Conservation (phyloP, 495 filamentous ascomycete genomes). For the Alectoria sarmentosa region DNA sequence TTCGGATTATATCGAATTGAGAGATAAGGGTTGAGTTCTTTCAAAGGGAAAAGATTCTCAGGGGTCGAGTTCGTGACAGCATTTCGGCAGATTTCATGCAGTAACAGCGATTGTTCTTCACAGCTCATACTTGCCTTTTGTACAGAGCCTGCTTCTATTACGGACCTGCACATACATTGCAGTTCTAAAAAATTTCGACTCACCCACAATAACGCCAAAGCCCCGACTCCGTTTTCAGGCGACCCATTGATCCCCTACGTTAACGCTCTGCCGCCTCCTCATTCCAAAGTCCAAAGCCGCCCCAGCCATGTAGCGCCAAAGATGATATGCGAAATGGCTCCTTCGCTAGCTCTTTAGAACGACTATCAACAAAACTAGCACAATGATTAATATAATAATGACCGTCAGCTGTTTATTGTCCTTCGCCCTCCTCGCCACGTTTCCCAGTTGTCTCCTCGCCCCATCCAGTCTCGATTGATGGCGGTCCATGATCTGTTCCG, state of each 20-base stretch:
- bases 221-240: background rate
- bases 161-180: background rate
- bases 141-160: background rate
- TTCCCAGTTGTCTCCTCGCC: slow-evolving; percentile 62
- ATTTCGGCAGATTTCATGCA: background rate
- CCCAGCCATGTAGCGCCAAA: background rate
- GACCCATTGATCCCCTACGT: background rate
- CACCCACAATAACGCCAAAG: background rate
- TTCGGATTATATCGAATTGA: background rate
- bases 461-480: slow-evolving; percentile 68
- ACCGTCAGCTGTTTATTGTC: slow-evolving; percentile 76
- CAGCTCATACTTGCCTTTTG: background rate
- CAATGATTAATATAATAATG: slow-evolving; percentile 67
- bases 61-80: background rate
- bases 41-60: too few relatives aligned
- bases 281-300: slow-evolving; percentile 2
- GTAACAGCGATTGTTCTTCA: background rate
- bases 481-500: slow-evolving; percentile 74
- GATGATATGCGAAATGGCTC: background rate
- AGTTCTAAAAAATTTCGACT: background rate
- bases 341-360: slow-evolving; percentile 56
- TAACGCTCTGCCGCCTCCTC: background rate
- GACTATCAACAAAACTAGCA: slow-evolving; percentile 70
- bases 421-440: slow-evolving; percentile 62
- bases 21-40: background rate